Conservation (phyloP, 768 basidiomycete species). For the Lepiota subincarnata region DNA sequence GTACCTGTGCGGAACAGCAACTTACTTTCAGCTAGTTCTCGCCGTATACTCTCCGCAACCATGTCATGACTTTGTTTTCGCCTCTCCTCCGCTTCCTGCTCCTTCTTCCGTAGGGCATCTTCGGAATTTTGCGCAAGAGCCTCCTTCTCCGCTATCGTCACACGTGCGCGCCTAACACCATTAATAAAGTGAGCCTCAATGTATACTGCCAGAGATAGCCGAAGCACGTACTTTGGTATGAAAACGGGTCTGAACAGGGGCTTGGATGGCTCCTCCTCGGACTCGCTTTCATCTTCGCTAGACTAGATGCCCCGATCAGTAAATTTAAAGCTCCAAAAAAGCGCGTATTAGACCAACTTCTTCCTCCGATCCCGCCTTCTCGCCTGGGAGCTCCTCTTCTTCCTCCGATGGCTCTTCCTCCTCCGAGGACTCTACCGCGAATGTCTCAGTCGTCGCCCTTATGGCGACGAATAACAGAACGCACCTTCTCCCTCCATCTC, state of each 20-base stretch:
- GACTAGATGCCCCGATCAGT: constrained; percentile 43
- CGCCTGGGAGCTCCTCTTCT: constrained; percentile 32
- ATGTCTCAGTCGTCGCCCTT: constrained; percentile 16
- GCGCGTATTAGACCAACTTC: constrained; percentile 35
- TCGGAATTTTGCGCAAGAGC: constrained; percentile 69
- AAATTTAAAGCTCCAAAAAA: constrained; percentile 10
- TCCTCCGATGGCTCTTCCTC: constrained; percentile 50
- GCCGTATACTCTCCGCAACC: constrained; percentile 89
- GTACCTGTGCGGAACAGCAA: constrained; percentile 11
- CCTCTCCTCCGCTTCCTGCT: constrained; percentile 75
- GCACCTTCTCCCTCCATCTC: constrained; percentile 43
- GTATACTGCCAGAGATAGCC: background rate
- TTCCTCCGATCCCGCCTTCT: constrained; percentile 31
- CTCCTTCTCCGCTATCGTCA: constrained; percentile 68
- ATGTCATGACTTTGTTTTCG: constrained; percentile 87
- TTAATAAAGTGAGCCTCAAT: constrained; percentile 10
- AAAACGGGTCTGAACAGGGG: constrained; percentile 89
- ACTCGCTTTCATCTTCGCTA: constrained; percentile 82
- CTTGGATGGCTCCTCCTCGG: constrained; percentile 74
- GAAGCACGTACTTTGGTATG: constrained; percentile 75
- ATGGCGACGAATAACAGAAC: background rate
- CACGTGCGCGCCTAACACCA: constrained; percentile 60
- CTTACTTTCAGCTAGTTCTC: constrained; percentile 90
- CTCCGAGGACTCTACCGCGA: constrained; percentile 4
- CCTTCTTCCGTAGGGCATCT: constrained; percentile 64